Conservation (phyloP, 106 monocot species). For the Dioscorea alata region DNA sequence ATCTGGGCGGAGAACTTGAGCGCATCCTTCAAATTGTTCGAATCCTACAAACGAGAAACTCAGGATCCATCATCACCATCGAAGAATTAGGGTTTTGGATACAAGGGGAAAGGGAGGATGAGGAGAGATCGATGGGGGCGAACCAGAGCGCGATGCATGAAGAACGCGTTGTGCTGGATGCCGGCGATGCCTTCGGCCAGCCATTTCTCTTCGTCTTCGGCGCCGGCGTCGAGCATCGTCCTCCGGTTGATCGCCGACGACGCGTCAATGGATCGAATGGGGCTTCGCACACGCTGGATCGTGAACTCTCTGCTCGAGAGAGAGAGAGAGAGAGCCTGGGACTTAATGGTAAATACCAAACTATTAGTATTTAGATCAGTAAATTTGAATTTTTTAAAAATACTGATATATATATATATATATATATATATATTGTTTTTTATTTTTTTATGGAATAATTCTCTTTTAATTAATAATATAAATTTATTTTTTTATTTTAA, state of each 20-base stretch:
- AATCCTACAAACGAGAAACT: constrained; percentile 41
- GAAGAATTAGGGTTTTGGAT: background rate
- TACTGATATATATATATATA: no score
- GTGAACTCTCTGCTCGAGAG: no score
- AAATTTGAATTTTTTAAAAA: no score
- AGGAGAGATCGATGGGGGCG: constrained; percentile 9
- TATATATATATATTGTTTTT: no score
- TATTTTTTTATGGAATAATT: no score
- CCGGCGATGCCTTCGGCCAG: constrained; percentile 97
- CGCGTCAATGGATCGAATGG: no score
- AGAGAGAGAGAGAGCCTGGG: no score
- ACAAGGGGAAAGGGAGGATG: background rate
- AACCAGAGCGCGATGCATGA: constrained; percentile 94
- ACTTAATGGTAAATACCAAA: no score
- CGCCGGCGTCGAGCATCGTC: constrained; percentile 50
- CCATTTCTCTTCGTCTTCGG: constrained; percentile 97
- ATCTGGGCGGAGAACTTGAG: constrained; percentile 97
- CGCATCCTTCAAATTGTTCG: constrained; percentile 86
- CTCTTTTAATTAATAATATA: no score
- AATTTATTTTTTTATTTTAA: no score
- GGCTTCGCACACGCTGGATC: no score
- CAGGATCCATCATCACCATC: background rate
- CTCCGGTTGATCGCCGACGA: background rate
- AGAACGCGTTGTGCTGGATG: constrained; percentile 96
- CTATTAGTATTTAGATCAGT: no score